A percentile compares a stretch with the other conserved stretches of the same genome.
phyloP scores from a whole-genome alignment of 2,329 filamentous ascomycete species.

The Penicillium oxalicum region DNA sequence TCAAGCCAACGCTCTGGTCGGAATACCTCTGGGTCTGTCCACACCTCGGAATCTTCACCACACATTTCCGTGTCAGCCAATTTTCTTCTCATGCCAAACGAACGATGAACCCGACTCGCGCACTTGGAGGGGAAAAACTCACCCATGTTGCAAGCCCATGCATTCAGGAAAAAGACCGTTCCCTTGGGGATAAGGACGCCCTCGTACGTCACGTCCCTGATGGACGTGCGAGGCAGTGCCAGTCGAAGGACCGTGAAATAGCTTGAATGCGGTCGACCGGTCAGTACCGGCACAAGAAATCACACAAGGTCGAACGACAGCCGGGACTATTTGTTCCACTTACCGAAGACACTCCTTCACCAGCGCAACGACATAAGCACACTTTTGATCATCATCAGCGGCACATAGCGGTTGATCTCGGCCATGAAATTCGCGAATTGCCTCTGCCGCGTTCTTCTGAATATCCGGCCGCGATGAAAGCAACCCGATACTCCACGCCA shows the following conservation, averaged over 20 bases:
- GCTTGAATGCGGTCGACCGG: slow-evolving; percentile 21
- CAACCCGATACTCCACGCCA: slow-evolving; percentile 60
- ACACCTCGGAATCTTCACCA: slow-evolving; percentile 47
- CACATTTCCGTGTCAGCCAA: neutral
- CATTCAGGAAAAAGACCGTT: slow-evolving; percentile 60
- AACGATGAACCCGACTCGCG: neutral
- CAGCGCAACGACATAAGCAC: slow-evolving; percentile 57
- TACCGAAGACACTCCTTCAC: slow-evolving; percentile 57
- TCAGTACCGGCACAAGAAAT: neutral
- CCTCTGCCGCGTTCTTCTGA: slow-evolving; percentile 53
- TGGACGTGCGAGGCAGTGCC: slow-evolving; percentile 56
- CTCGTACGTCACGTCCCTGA: slow-evolving; percentile 55
- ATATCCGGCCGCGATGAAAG: slow-evolving; percentile 56
- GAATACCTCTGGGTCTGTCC: slow-evolving; percentile 54
- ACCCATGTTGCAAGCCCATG: slow-evolving; percentile 66
- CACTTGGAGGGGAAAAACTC: slow-evolving; percentile 18
- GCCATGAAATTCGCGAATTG: slow-evolving; percentile 52
- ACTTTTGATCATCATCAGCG: slow-evolving; percentile 57
- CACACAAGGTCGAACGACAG: no score
- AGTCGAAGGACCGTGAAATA: slow-evolving; percentile 60
- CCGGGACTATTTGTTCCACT: neutral
- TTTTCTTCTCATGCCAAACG: no score
- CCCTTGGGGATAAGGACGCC: slow-evolving; percentile 56
- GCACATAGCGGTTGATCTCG: slow-evolving; percentile 54
- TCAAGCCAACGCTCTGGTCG: slow-evolving; percentile 59